Evolutionary conservation across 306 rosid species (phyloP).

Genomic region (Bauhinia variegata): DNA sequence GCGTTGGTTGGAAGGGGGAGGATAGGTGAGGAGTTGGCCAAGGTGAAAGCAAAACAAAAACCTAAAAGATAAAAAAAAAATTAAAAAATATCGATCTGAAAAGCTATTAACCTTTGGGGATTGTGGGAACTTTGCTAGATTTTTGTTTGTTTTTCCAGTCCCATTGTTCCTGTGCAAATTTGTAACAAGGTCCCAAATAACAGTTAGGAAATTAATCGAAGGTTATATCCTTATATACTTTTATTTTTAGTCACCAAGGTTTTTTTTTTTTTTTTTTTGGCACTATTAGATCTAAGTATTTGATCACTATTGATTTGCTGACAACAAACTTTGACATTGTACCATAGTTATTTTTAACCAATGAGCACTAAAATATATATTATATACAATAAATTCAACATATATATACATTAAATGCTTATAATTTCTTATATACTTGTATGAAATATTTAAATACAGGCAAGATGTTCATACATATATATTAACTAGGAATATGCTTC

Average conservation of each 20-base stretch:
- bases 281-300: constrained; percentile 2
- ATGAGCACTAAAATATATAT: too few relatives aligned
- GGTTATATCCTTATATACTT: constrained; percentile 5
- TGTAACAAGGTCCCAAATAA: constrained; percentile 28
- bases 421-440: too few relatives aligned
- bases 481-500: too few relatives aligned
- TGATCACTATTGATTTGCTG: not conserved
- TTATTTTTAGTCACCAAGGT: constrained; percentile 1
- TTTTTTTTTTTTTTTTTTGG: too few relatives aligned
- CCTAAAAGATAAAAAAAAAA: not conserved
- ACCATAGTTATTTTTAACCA: not conserved
- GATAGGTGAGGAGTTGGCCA: constrained; percentile 29
- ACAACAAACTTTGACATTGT: constrained; percentile 5
- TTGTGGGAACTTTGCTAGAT: constrained; percentile 24
- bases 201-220: constrained; percentile 41
- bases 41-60: constrained; percentile 1
- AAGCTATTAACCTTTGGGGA: constrained; percentile 35
- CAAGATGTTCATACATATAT: too few relatives aligned
- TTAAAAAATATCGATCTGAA: too few relatives aligned
- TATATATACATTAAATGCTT: too few relatives aligned
- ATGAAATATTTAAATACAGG: too few relatives aligned
- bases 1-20: constrained; percentile 34
- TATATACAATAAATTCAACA: too few relatives aligned
- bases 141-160: constrained; percentile 18
- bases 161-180: constrained; percentile 15